phyloP scores from a whole-genome alignment of 1,284 basidiomycete genomes.

The Rhodotorula sp. region DNA sequence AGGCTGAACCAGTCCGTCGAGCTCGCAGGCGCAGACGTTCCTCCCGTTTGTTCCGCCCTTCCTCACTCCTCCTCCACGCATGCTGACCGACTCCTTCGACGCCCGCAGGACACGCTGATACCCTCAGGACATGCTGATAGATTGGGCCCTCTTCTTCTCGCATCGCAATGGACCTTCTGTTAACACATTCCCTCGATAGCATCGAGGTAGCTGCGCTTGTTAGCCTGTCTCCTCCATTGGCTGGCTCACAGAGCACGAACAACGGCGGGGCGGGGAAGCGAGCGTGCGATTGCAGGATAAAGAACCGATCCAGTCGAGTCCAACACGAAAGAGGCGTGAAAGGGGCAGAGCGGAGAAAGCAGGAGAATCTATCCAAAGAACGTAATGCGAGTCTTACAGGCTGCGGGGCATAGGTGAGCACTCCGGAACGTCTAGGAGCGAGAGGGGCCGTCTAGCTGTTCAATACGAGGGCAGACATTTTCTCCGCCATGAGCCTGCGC shows the following conservation, averaged over 20 bases:
- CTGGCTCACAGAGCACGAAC: no score
- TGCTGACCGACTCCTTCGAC: background rate
- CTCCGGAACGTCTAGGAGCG: background rate
- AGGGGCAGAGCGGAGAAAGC: background rate
- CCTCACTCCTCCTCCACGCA: no score
- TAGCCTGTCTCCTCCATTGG: no score
- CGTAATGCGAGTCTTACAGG: background rate
- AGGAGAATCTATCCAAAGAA: background rate
- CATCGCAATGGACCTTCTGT: no score
- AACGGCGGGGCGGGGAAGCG: background rate
- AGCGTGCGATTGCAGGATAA: background rate
- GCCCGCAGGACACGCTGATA: background rate
- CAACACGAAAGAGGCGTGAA: background rate
- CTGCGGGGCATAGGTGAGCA: background rate
- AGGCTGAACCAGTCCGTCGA: no score
- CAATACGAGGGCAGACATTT: conserved; percentile 28
- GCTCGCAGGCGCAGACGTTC: conserved; percentile 7
- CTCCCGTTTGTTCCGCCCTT: background rate
- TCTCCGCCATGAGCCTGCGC: conserved; percentile 20
- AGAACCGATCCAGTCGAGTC: background rate
- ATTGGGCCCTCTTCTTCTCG: no score
- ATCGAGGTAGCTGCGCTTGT: no score
- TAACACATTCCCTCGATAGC: no score
- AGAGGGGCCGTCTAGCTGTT: background rate
- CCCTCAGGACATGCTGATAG: no score